Base-by-base conservation (phyloP, 768 basidiomycete genomes). In the Tulasnella sp. region DNA sequence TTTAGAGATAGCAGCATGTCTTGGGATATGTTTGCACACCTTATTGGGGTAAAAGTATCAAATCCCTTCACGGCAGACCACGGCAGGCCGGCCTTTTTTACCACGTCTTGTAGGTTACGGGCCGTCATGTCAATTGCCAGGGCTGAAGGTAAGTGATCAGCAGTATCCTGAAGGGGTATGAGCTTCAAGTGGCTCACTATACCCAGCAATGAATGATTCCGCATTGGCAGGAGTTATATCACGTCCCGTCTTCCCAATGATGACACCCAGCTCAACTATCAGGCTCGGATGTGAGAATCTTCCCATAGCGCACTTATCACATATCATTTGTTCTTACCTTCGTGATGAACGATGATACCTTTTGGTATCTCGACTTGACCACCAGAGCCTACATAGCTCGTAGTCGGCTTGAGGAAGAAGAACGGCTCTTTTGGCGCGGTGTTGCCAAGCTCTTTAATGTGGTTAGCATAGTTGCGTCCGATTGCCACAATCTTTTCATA, bases 1-100 rank as follows among this genome's bases (percentile, higher is more conserved):
- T 53, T 24, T 22, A 22, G 21, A 41, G 17, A 53, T 44, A 15
- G 38, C 38, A 44, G 1, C 29, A 45, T 46, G 43, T 50, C 38
- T 43, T 50, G 31, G 19, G 62, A 66, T 10, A 25, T 43, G 38
- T 2, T 68, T 70, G 42, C 70, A 43, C 66, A 89, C 91, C 92
- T 85, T 63, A 94, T 79, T 1, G 92, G 92, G 3, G 88, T 91
- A 73, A 93, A 98, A 0, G 92, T 93, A 70, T 99, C 94, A 65
- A 97, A 96, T 1, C 94, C 94, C 71, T 99, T 98, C 1, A 85
- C 89, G 10, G 92, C 79, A n/a, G 85, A 83, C 96, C 96, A 99
- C 1, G 96, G 96, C n/a, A 98, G 77, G 9, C 96, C 91, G 51
- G 82, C 84, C 67, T 85, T 87, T 74, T 94, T 94, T 50, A 89